Evolutionary conservation across 2,329 filamentous ascomycete species (phyloP).

Genomic region (Aspergillus sp.): DNA sequence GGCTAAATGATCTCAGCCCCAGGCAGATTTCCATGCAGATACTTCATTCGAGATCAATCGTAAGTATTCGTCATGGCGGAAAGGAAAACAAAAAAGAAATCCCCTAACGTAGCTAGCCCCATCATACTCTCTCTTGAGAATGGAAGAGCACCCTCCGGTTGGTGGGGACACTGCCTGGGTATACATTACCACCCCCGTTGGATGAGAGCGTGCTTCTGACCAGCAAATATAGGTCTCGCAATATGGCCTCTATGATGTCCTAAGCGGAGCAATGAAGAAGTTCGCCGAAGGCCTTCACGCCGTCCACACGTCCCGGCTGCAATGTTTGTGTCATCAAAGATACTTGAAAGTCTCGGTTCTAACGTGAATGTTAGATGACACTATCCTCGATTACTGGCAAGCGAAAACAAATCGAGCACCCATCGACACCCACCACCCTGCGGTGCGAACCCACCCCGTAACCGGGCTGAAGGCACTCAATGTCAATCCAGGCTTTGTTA

Average conservation of each 20-base stretch:
- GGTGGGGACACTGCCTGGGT: constrained; percentile 53
- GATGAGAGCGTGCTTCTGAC: too few relatives aligned
- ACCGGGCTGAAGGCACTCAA: constrained; percentile 50
- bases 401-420: constrained; percentile 45
- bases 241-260: constrained; percentile 37
- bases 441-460: constrained; percentile 51
- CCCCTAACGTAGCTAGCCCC: constrained; percentile 32
- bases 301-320: constrained; percentile 42
- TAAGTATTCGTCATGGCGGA: background rate
- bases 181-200: too few relatives aligned
- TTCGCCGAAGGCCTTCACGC: constrained; percentile 48
- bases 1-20: constrained; percentile 25
- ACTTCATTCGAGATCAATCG: constrained; percentile 54
- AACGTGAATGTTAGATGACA: constrained; percentile 34
- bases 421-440: constrained; percentile 51
- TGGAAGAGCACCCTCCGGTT: constrained; percentile 51
- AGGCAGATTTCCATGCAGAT: constrained; percentile 51
- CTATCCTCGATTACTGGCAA: constrained; percentile 48
- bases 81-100: too few relatives aligned
- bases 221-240: constrained; percentile 30
- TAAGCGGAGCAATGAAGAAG: constrained; percentile 31
- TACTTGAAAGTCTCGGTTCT: too few relatives aligned
- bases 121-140: constrained; percentile 52
- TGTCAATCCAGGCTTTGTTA: constrained; percentile 49
- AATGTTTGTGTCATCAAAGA: background rate